Evolutionary conservation across 2,329 filamentous ascomycete genomes (phyloP).

Genomic region (Cryphonectria parasitica): DNA sequence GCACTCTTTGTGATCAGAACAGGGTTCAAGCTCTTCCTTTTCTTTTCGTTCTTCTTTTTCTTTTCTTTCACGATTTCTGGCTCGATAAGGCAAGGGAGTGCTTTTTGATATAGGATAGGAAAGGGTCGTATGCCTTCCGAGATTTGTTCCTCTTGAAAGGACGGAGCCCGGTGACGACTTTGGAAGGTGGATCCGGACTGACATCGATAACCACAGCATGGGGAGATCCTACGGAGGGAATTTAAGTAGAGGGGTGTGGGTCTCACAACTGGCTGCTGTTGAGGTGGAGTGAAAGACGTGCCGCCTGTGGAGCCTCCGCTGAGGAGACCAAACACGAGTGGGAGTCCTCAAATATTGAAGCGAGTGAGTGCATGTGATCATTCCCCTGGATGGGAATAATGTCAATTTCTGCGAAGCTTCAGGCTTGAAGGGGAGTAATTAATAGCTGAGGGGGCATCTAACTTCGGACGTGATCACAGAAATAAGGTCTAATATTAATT

Average conservation of each 20-base stretch:
- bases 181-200: neutral
- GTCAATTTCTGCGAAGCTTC: neutral
- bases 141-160: neutral
- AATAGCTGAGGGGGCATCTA: neutral
- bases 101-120: neutral
- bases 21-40: too few relatives aligned
- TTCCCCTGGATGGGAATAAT: neutral
- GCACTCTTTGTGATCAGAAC: too few relatives aligned
- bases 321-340: neutral
- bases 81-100: neutral
- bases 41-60: too few relatives aligned
- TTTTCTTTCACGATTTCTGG: too few relatives aligned
- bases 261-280: neutral
- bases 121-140: neutral
- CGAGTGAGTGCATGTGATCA: neutral
- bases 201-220: neutral
- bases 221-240: neutral
- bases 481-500: too few relatives aligned
- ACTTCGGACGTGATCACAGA: neutral
- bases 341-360: neutral
- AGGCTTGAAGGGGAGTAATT: neutral
- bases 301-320: neutral
- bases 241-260: neutral
- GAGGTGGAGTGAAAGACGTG: neutral
- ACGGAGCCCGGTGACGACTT: neutral